Percentiles rank a stretch among this genome's conserved stretches.
phyloP scores from a whole-genome alignment of 2,329 filamentous ascomycete genomes.

The Xylariaceae sp. region DNA sequence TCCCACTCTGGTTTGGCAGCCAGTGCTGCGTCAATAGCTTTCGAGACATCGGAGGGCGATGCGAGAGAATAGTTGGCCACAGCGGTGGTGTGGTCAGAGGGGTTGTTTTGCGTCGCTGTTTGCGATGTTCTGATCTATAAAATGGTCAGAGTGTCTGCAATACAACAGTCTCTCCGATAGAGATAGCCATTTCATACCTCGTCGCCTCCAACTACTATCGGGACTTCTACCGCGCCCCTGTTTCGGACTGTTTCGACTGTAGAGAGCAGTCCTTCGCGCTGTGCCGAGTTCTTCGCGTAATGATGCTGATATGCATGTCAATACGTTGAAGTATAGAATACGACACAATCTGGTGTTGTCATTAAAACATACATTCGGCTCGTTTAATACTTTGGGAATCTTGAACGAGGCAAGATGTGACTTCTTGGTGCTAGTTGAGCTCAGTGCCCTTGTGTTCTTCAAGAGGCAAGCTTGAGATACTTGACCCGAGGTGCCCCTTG shows the following conservation, averaged over 20 bases:
- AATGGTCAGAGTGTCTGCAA: constrained; percentile 12
- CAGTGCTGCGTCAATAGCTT: constrained; percentile 79
- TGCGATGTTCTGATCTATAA: constrained; percentile 62
- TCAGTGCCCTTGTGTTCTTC: constrained; percentile 20
- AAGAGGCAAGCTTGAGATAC: background rate
- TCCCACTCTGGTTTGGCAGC: constrained; percentile 87
- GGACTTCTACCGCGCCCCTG: constrained; percentile 70
- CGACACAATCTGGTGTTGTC: background rate
- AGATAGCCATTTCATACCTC: constrained; percentile 54
- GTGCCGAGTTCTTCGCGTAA: constrained; percentile 78
- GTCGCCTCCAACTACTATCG: constrained; percentile 79
- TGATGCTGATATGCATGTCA: constrained; percentile 60
- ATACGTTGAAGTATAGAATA: background rate
- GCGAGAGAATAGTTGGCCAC: constrained; percentile 86
- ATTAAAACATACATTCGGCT: constrained; percentile 75
- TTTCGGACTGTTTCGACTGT: constrained; percentile 68
- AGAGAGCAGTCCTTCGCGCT: constrained; percentile 70
- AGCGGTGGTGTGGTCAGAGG: constrained; percentile 69
- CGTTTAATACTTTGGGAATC: constrained; percentile 81
- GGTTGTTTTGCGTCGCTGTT: constrained; percentile 71
- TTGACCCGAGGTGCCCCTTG: constrained; percentile 3
- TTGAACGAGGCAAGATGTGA: constrained; percentile 79
- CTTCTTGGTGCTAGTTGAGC: constrained; percentile 30
- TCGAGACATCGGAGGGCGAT: constrained; percentile 67
- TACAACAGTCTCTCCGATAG: background rate